Evolutionary conservation across 202 grass and related monocot genomes (phyloP), one percentile per base, ranked within the genome.

Genomic region (Zizania palustris): DNA sequence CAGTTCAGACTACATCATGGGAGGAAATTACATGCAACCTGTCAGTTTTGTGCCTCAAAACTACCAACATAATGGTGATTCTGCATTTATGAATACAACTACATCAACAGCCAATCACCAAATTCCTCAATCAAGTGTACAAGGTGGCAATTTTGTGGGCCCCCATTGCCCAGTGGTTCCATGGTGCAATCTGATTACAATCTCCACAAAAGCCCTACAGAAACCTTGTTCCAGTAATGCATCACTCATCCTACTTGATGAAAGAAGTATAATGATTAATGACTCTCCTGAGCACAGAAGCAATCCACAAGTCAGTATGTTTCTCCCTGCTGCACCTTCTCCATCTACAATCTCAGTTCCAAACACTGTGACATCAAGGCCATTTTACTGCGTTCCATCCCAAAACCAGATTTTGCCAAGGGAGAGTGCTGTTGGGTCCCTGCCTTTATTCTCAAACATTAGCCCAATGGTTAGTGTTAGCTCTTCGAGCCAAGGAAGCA

Each of bases 231-330:
- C 83, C 80, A 12, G 71, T 77, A 34, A 76, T 83, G 71, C 80
- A 42, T 50, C 80, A 67, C 44, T 69, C 90, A 43, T 41, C 67
- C 35, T 89, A 89, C 85, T 60, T 77, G 45, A 86, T 84, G 73
- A 89, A 91, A 59, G 91, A 91, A 70, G 72, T 91, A 53, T 97
- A 48, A 83, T 93, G 61, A 85, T 93, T 20, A 75, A 91, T 68
- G 86, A 89, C 69, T 67, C 84, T 77, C 86, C 83, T 36, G 67
- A 82, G 80, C 46, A 45, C 40, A 93, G 77, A 81, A 83, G 55
- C 46, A 71, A 79, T 62, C 80, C 72, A 65, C 74, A 79, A 71
- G 84, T 66, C 66, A 65, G 66, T 35, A 73, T 87, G 79, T 75
- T 72, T 34, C 73, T 76, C 34, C 73, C 86, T 10, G 60, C 69